Conservation (phyloP, 768 basidiomycete species). For the Chalciporus pseudorubinellus region DNA sequence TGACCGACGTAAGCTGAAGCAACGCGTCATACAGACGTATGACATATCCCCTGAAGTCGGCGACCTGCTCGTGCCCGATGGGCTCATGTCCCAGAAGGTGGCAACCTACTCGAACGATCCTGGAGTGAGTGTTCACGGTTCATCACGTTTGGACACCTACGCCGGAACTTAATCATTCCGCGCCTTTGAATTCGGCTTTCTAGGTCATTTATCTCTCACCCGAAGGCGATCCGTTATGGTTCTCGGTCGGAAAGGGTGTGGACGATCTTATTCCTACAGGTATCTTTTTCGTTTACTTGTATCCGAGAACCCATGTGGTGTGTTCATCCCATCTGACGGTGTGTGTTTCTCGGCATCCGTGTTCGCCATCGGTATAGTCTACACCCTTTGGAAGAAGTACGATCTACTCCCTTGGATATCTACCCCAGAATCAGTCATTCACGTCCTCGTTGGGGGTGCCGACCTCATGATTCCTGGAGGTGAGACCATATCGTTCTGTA, state of each 20-base stretch:
- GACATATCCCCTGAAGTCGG: conserved; percentile 53
- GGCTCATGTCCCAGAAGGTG: conserved; percentile 66
- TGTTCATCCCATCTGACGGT: neutral
- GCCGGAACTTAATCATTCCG: neutral
- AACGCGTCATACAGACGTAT: conserved; percentile 52
- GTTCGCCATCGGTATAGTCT: conserved; percentile 40
- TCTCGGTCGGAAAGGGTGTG: conserved; percentile 64
- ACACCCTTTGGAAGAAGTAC: conserved; percentile 75
- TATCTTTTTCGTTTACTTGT: conserved; percentile 13
- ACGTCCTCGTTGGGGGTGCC: conserved; percentile 71
- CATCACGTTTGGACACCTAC: neutral
- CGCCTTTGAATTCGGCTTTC: neutral
- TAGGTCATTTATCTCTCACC: conserved; percentile 64
- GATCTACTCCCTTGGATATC: conserved; percentile 67
- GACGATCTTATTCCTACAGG: conserved; percentile 73
- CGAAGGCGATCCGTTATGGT: conserved; percentile 77
- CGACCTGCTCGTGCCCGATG: conserved; percentile 71
- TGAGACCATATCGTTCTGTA: conserved; percentile 32
- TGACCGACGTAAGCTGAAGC: conserved; percentile 69
- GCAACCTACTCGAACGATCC: conserved; percentile 60
- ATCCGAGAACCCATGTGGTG: neutral
- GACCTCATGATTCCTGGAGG: conserved; percentile 90
- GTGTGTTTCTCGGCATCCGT: neutral
- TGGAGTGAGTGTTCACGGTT: conserved; percentile 43
- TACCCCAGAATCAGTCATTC: conserved; percentile 69